Base-by-base conservation (phyloP, 441 rosid species). In the Erodium texanum region DNA sequence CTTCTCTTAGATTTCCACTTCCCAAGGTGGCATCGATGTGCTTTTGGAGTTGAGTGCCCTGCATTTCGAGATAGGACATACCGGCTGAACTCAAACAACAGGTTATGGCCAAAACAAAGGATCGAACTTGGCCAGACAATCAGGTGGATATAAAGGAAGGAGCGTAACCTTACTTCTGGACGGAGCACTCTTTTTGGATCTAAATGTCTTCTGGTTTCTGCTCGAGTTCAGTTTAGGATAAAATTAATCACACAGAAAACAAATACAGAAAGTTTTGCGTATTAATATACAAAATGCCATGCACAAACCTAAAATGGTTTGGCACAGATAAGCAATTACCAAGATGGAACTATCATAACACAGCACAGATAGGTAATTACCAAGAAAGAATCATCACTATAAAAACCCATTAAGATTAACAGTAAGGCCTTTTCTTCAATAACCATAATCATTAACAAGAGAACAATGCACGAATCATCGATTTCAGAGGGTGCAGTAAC, bases 171-270 rank as follows among this genome's bases (percentile, higher is more conserved):
- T 85, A 63, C 74, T 85, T 63, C 92, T 87, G 0, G 91, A 83
- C 6, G 87, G 91, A 72, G 86, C 86, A 73, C 78, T 87, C 81
- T 87, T 87, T 73, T 87, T 85, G 11, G 89, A 87, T 67, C 87
- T 78, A 62, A 87, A 85, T 2, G 92, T 87, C 82, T 76, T 87
- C 82, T 87, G 92, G 68, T 85, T 87, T 79, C 92, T 87, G 78
- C 71, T 76, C 8, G 64, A 64, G 18, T n/a, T 6, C 45, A 71
- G 64, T 14, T 45, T 10, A 29, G 24, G 23, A 29, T 22, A 54
- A 16, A 54, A 54, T 54, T 54, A 54, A 54, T 54, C 61, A 54
- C 61, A 19, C 22, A 54, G 61, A 19, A 10, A 18, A 54, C 9
- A 54, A 54, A 54, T 54, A 54, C 23, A 5, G 66, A 48, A 45